These are phyloP conservation scores for Xerocomus potaroensis DNA, from an alignment of 768 basidiomycete species.

Conservation along the genomic window DNA sequence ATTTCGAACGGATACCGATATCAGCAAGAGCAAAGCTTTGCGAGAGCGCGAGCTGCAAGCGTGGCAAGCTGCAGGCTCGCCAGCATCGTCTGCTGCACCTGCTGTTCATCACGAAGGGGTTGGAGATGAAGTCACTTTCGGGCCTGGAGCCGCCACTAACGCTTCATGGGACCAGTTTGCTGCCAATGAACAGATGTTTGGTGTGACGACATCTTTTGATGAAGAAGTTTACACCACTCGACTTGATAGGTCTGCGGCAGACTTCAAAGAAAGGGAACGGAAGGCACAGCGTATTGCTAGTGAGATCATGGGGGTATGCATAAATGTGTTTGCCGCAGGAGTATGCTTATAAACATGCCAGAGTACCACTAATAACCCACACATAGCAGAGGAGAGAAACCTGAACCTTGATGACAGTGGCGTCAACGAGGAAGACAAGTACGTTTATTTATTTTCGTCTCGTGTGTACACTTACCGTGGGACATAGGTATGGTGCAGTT, in stretches of 20 bases:
- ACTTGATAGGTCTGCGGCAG: constrained; percentile 77
- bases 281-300: constrained; percentile 85
- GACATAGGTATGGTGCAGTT: constrained; percentile 82
- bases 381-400: constrained; percentile 86
- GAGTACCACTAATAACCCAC: constrained; percentile 67
- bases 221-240: constrained; percentile 95
- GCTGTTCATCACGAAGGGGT: constrained; percentile 26
- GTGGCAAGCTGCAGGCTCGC: constrained; percentile 52
- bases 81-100: constrained; percentile 28
- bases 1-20: constrained; percentile 81
- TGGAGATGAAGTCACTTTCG: constrained; percentile 71
- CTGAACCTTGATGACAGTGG: constrained; percentile 63
- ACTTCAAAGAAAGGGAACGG: constrained; percentile 85
- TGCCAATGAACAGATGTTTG: constrained; percentile 89
- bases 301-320: constrained; percentile 84
- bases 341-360: constrained; percentile 31
- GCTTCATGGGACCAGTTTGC: constrained; percentile 88
- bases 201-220: constrained; percentile 86
- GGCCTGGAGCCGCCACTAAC: constrained; percentile 41
- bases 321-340: too few species aligned
- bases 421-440: constrained; percentile 96
- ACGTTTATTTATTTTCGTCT: constrained; percentile 25
- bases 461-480: constrained; percentile 19
- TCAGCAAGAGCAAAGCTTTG: constrained; percentile 49
- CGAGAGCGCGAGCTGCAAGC: constrained; percentile 79